Percentiles rank a stretch among this genome's conserved stretches.
Evolutionary conservation across 2,329 filamentous ascomycete genomes (phyloP).

Genomic region (Aureobasidium sp.): DNA sequence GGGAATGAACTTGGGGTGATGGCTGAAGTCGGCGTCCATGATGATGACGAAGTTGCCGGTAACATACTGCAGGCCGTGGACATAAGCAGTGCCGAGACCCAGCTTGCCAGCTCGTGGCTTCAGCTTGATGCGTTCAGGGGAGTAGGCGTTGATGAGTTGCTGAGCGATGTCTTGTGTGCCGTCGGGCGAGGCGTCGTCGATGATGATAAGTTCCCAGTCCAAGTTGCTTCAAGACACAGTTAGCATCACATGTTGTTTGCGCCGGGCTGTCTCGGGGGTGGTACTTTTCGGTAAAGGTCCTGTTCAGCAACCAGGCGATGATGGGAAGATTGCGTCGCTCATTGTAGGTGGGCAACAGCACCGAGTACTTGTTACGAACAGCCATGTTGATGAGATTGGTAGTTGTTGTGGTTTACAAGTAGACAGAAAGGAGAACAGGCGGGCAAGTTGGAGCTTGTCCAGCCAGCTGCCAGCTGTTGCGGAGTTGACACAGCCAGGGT

Average conservation of each 20-base stretch:
- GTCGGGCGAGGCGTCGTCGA: slow-evolving; percentile 96
- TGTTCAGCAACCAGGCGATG: slow-evolving; percentile 87
- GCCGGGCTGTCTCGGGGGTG: slow-evolving; percentile 23
- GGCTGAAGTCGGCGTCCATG: slow-evolving; percentile 99
- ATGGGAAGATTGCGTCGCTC: slow-evolving; percentile 96
- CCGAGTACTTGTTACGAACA: slow-evolving; percentile 76
- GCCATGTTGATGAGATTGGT: slow-evolving; percentile 24
- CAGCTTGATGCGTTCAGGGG: slow-evolving; percentile 66
- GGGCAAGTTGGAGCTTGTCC: neutral
- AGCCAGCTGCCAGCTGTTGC: slow-evolving; percentile 8
- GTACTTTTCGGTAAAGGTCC: slow-evolving; percentile 83
- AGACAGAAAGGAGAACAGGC: neutral
- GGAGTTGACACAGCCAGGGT: slow-evolving; percentile 1
- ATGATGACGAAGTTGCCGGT: slow-evolving; percentile 97
- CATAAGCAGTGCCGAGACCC: slow-evolving; percentile 92
- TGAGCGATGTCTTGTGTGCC: slow-evolving; percentile 85
- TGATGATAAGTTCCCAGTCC: slow-evolving; percentile 95
- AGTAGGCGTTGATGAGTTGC: slow-evolving; percentile 83
- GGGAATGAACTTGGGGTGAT: slow-evolving; percentile 98
- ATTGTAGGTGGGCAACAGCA: slow-evolving; percentile 97
- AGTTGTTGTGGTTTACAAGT: neutral
- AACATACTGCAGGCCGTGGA: slow-evolving; percentile 83
- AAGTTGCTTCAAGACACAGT: slow-evolving; percentile 59
- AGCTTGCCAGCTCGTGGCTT: slow-evolving; percentile 90
- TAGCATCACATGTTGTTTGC: slow-evolving; percentile 3